A percentile compares a stretch with the other conserved stretches of the same genome.
These are phyloP conservation scores for Fusarium sp. DNA, from an alignment of 2,329 filamentous ascomycete genomes.

Conservation along the genomic window DNA sequence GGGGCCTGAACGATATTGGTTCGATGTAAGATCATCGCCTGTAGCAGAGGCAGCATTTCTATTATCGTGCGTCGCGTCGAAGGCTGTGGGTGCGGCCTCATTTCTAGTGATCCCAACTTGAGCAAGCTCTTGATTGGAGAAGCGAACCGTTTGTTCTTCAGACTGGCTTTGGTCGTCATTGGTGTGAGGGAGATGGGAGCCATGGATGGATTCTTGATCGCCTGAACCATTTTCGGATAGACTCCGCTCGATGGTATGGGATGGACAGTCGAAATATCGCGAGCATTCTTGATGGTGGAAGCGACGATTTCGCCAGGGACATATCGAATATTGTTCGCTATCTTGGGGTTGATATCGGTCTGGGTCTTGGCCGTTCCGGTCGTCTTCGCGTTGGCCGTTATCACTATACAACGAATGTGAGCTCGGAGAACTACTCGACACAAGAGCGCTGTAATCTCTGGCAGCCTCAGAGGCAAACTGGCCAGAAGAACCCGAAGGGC, in stretches of 20 bases:
- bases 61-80: background rate
- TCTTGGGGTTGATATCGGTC: background rate
- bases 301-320: conserved; percentile 55
- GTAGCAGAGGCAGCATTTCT: conserved; percentile 12
- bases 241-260: conserved; percentile 57
- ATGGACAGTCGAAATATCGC: conserved; percentile 63
- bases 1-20: background rate
- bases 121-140: conserved; percentile 33
- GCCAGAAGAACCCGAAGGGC: conserved; percentile 39
- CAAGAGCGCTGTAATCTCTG: conserved; percentile 26
- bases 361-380: conserved; percentile 3
- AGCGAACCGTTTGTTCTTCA: conserved; percentile 18
- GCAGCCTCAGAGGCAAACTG: conserved; percentile 34
- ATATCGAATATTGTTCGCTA: conserved; percentile 38
- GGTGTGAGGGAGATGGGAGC: conserved; percentile 8
- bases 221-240: conserved; percentile 44
- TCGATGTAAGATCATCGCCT: conserved; percentile 2
- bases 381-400: conserved; percentile 25
- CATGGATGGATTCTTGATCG: conserved; percentile 44
- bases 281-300: conserved; percentile 60
- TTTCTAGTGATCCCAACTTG: conserved; percentile 12
- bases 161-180: conserved; percentile 17
- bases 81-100: background rate
- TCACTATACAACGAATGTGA: conserved; percentile 58
- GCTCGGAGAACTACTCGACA: conserved; percentile 40